phyloP scores from a whole-genome alignment of 148 eudicot species.

The Rhododendron molle region DNA sequence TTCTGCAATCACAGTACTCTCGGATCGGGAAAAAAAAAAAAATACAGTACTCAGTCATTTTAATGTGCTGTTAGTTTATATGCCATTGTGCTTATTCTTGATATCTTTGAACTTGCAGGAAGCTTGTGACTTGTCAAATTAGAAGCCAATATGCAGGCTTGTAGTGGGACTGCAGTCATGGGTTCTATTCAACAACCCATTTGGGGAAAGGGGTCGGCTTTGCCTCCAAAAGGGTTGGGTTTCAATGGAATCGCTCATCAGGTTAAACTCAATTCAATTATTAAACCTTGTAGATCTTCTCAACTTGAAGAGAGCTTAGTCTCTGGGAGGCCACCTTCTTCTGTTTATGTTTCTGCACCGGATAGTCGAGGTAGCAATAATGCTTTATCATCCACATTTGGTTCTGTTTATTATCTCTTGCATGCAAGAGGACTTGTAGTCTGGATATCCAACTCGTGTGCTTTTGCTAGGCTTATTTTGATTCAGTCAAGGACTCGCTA shows the following conservation, averaged over 20 bases:
- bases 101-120: conserved; percentile 1
- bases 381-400: background rate
- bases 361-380: conserved; percentile 42
- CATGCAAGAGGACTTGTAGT: background rate
- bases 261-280: conserved; percentile 28
- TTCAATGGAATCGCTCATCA: conserved; percentile 9
- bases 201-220: conserved; percentile 24
- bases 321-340: conserved; percentile 44
- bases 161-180: conserved; percentile 39
- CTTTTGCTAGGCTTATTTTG: background rate
- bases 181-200: conserved; percentile 55
- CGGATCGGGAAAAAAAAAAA: too few relatives aligned
- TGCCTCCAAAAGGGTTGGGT: conserved; percentile 22
- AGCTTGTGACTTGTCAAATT: background rate
- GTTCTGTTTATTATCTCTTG: background rate
- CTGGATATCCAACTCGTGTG: background rate
- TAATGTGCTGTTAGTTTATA: background rate
- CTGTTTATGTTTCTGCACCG: conserved; percentile 35
- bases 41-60: background rate
- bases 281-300: conserved; percentile 33
- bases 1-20: background rate
- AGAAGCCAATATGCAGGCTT: conserved; percentile 43
- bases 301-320: conserved; percentile 50
- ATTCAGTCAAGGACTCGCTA: too few relatives aligned
- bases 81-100: background rate